These are phyloP conservation scores for Phtheirospermum japonicum DNA, from an alignment of 257 asterid genomes.

Conservation along the genomic window DNA sequence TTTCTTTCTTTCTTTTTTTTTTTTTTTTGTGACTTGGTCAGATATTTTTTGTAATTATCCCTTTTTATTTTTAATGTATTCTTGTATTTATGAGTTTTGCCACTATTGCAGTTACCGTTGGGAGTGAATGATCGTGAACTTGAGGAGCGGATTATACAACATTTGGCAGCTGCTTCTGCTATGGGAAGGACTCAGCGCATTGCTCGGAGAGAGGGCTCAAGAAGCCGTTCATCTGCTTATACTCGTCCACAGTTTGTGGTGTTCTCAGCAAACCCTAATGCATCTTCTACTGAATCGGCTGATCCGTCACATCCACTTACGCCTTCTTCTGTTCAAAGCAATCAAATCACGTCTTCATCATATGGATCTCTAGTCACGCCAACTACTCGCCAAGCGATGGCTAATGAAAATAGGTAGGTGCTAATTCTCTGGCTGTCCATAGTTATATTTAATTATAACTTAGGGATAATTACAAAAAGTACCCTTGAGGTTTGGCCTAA, in stretches of 20 bases:
- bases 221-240: conserved; percentile 47
- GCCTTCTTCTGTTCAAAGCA: conserved; percentile 31
- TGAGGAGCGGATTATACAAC: conserved; percentile 72
- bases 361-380: conserved; percentile 36
- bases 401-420: conserved; percentile 45
- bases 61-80: not conserved
- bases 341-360: conserved; percentile 44
- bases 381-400: conserved; percentile 29
- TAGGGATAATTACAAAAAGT: not conserved
- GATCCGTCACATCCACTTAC: conserved; percentile 31
- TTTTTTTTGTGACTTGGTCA: too few species aligned
- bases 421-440: conserved; percentile 17
- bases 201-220: conserved; percentile 55
- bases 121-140: conserved; percentile 56
- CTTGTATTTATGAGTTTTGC: conserved; percentile 21
- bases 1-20: not conserved
- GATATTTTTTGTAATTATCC: not conserved
- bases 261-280: conserved; percentile 44
- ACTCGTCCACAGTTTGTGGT: conserved; percentile 49
- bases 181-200: conserved; percentile 63
- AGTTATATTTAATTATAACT: not conserved
- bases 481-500: too few species aligned
- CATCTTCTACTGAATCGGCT: conserved; percentile 39
- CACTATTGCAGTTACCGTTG: conserved; percentile 48
- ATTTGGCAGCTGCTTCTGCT: conserved; percentile 82